Conservation (phyloP, 2,329 filamentous ascomycete genomes). For the Venturia effusa region DNA sequence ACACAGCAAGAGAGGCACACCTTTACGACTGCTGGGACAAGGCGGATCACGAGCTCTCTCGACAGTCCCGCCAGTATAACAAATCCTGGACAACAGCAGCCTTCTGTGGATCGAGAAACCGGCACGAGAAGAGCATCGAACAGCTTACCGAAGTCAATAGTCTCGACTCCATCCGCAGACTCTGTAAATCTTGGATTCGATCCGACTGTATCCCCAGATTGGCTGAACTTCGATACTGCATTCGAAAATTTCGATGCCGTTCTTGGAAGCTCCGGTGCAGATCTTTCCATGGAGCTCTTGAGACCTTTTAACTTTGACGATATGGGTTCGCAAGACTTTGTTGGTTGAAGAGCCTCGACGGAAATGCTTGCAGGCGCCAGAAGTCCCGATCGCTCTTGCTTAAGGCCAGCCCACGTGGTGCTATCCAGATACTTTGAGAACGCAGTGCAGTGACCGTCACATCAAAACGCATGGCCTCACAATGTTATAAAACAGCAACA, state of each 20-base stretch:
- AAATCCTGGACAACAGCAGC: background rate
- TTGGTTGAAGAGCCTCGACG: background rate
- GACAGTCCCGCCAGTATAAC: background rate
- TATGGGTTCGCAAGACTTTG: background rate
- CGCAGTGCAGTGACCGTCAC: background rate
- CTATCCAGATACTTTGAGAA: background rate
- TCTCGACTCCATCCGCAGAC: background rate
- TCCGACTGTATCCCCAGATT: constrained; percentile 3
- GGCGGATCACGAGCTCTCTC: background rate
- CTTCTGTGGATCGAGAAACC: background rate
- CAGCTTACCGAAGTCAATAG: background rate
- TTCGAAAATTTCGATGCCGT: constrained; percentile 14
- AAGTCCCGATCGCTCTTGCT: background rate
- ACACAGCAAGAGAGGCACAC: background rate
- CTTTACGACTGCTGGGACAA: background rate
- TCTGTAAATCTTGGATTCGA: background rate
- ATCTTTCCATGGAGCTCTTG: constrained; percentile 10
- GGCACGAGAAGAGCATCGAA: background rate
- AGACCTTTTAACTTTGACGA: constrained; percentile 9
- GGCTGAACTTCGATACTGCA: constrained; percentile 12
- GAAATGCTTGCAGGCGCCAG: background rate
- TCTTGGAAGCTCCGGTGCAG: constrained; percentile 12
- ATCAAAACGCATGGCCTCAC: background rate
- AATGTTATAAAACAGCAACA: background rate
- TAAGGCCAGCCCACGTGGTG: background rate